Evolutionary conservation across 2,329 filamentous ascomycete species (phyloP), one percentile per base, ranked within the genome.

Genomic region (Celoporthe dispersa): DNA sequence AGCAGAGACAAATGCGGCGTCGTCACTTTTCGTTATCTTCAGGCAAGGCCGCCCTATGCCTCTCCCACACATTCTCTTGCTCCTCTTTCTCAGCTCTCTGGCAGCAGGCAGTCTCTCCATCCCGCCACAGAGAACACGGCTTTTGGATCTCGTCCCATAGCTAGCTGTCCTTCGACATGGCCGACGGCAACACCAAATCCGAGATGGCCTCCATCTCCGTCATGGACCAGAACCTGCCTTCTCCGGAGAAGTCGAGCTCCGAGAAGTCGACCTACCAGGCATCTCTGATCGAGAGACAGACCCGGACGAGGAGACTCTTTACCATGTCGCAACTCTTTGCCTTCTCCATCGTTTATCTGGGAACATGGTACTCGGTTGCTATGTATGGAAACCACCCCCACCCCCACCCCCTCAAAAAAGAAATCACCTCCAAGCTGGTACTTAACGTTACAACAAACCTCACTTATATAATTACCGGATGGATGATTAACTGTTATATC

Each of bases 341-440:
- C 7, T 70, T 72, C 39, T 70, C 70, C 16, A 41, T 68, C 6
- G 39, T 61, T 3, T 70, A 72, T 28, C 14, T 72, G 16, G 60
- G 28, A 14, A 67, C 66, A 19, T 70, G 68, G 66, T 57, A 57
- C 6, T 57, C 53, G 25, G 53, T 57, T 16, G 53, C 53, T 8
- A 57, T 57, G 53, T 57, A 57, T 31, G 51, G 6, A 53, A 4
- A 1, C 5, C 8, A 11, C 39, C 39, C 39, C n/a, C n/a, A n/a
- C n/a, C n/a, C 12, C 39, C 39, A 11, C 14, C 39, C 39, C 14
- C 2, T 3, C 25, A n/a, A n/a, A n/a, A n/a, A n/a, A n/a, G n/a
- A n/a, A n/a, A n/a, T n/a, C n/a, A n/a, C n/a, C n/a, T n/a, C n/a
- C n/a, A n/a, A 51, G 19, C 48, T 4, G 48, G 11, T 51, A 51